These are phyloP conservation scores for Neofusicoccum parvum DNA, from an alignment of 2,329 filamentous ascomycete species.

Conservation along the genomic window DNA sequence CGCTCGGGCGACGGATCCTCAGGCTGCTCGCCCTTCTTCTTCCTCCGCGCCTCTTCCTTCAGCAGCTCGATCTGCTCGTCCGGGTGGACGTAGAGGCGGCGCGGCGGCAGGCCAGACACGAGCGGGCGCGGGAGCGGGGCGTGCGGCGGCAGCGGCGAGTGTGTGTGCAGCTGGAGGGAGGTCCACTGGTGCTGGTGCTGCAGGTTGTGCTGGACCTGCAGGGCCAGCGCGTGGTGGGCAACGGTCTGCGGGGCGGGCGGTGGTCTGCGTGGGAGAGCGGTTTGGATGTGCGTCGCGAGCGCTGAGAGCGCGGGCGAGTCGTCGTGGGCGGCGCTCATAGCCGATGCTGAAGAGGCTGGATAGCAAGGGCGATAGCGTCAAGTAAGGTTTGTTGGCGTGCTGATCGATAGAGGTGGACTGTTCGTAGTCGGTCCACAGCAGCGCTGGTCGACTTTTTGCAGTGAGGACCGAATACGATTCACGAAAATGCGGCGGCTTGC, in stretches of 20 bases:
- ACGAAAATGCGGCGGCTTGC: background rate
- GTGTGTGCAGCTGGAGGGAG: constrained; percentile 57
- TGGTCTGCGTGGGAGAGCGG: constrained; percentile 18
- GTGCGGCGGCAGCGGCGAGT: constrained; percentile 41
- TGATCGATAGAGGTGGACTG: no score
- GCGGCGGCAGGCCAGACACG: constrained; percentile 72
- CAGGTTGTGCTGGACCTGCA: constrained; percentile 70
- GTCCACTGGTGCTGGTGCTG: constrained; percentile 77
- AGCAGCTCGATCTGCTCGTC: constrained; percentile 78
- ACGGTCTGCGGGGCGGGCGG: constrained; percentile 29
- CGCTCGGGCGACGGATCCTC: constrained; percentile 44
- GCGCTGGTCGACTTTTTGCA: background rate
- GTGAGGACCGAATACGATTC: background rate
- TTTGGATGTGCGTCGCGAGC: constrained; percentile 43
- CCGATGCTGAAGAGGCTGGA: background rate
- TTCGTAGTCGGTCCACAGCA: no score
- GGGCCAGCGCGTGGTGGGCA: constrained; percentile 52
- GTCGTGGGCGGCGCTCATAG: background rate
- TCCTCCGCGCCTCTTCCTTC: constrained; percentile 55
- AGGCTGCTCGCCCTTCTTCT: constrained; percentile 35
- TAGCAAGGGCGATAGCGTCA: background rate
- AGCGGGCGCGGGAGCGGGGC: constrained; percentile 60
- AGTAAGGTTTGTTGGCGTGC: background rate
- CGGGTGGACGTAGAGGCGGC: constrained; percentile 74
- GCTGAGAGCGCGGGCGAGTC: constrained; percentile 35